Conservation (phyloP, 164 flowering plant genomes). For the Tinospora cordifolia region DNA sequence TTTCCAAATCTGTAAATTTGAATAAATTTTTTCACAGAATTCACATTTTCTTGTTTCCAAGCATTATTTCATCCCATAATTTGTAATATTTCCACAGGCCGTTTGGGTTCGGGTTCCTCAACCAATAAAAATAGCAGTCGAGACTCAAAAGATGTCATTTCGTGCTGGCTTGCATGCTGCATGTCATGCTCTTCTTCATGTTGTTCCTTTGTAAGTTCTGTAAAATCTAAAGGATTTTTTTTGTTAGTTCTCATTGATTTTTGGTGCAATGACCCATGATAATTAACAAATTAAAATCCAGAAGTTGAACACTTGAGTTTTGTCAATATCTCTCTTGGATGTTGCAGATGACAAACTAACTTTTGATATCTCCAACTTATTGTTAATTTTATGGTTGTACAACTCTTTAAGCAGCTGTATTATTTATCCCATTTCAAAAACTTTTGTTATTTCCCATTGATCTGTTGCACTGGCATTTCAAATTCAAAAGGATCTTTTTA, state of each 20-base stretch:
- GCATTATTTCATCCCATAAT: conserved; percentile 5
- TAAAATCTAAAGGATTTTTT: neutral
- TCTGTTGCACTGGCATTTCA: neutral
- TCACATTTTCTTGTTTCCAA: neutral
- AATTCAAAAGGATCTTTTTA: neutral
- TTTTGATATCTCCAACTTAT: no score
- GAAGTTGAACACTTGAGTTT: no score
- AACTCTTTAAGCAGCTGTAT: no score
- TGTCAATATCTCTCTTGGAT: no score
- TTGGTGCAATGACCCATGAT: no score
- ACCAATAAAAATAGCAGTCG: conserved; percentile 48
- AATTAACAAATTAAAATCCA: neutral
- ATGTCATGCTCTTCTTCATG: conserved; percentile 76
- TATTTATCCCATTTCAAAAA: neutral
- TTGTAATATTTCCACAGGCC: conserved; percentile 37
- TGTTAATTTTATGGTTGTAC: no score
- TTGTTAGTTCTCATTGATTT: neutral
- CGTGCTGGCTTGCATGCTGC: conserved; percentile 93
- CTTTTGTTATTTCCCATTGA: neutral
- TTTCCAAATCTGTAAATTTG: neutral
- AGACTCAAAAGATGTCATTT: conserved; percentile 36
- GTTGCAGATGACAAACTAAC: no score
- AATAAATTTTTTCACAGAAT: conserved; percentile 1
- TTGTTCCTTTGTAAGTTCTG: conserved; percentile 74
- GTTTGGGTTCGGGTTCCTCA: conserved; percentile 86